A percentile compares a stretch with the other conserved stretches of the same genome.
Evolutionary conservation across 2,329 filamentous ascomycete species (phyloP).

Genomic region (Cladophialophora bantiana): DNA sequence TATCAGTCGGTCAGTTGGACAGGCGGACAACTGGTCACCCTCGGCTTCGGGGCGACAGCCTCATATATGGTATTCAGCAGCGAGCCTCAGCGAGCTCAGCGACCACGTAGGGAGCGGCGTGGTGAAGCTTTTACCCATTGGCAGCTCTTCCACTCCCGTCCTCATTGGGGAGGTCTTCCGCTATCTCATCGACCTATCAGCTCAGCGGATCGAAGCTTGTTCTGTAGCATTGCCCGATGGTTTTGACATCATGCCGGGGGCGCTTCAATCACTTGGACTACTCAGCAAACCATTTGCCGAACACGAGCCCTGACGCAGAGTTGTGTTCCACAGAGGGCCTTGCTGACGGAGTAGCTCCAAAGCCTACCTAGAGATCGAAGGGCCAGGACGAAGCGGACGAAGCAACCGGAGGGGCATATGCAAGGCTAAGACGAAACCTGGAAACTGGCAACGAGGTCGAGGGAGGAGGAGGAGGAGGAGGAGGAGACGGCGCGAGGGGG

Average conservation of each 20-base stretch:
- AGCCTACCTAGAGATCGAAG: constrained; percentile 1
- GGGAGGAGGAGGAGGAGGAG: background rate
- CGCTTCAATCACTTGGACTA: background rate
- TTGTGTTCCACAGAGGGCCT: background rate
- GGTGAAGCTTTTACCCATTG: background rate
- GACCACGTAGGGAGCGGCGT: background rate
- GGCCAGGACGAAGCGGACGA: background rate
- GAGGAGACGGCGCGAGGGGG: background rate
- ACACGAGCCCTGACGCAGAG: background rate
- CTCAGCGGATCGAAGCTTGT: background rate
- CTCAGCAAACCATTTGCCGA: constrained; percentile 4
- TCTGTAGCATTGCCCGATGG: background rate
- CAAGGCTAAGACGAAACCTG: background rate
- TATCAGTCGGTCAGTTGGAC: constrained; percentile 2
- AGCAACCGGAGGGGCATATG: background rate
- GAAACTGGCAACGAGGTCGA: background rate
- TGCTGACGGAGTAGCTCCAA: background rate
- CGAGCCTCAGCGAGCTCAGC: background rate
- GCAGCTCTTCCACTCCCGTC: background rate
- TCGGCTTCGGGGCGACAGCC: background rate
- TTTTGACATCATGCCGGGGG: background rate
- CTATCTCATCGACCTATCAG: constrained; percentile 3
- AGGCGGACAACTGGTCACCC: background rate
- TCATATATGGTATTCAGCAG: constrained; percentile 5
- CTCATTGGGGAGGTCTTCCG: background rate